Evolutionary conservation across 1,284 basidiomycete genomes (phyloP), one percentile per base, ranked within the genome.

Genomic region (Tylopilus sp.): DNA sequence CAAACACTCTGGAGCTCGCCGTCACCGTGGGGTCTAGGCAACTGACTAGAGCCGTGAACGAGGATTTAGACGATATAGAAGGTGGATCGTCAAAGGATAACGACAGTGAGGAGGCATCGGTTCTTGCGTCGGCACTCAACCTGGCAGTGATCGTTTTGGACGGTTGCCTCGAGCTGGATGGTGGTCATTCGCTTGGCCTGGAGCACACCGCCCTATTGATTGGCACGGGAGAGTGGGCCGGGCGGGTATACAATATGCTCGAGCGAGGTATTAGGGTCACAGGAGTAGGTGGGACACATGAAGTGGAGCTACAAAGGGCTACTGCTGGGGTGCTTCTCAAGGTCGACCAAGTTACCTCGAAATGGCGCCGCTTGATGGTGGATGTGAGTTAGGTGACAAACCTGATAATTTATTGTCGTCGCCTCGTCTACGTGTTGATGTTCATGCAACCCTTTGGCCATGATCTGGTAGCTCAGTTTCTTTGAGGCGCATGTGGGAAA

Each of bases 241-340:
- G 75, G 7, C 74, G 73, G 33, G 74, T 94, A 3, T 89, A 95
- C 58, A 69, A 74, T 7, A 66, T 65, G 29, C 65, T 92, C 49
- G 89, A 89, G 55, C 76, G 76, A 46, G 90, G 91, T 0, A 64
- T 77, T 29, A 76, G 72, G 46, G 71, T 83, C 6, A 68, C 73
- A 34, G 87, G 84, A 6, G 80, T 80, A 26, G 88, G 87, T n/a
- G 89, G 85, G 1, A 61, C 64, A 19, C 74, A 82, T 45, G 84
- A 83, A 60, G 61, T 70, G 4, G 77, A 77, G 50, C 62, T 91
- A 35, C 77, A 76, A 42, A 78, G 83, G 43, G 82, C 82, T 1
- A 82, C 86, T 2, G 91, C 91, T 0, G 91, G 89, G 0, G 84
- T 94, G 0, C 67, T 93, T 30, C 70, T 96, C 46, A 89, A 90